Evolutionary conservation across 495 filamentous ascomycete species (phyloP).

Genomic region (Amphirosellinia nigrospora): DNA sequence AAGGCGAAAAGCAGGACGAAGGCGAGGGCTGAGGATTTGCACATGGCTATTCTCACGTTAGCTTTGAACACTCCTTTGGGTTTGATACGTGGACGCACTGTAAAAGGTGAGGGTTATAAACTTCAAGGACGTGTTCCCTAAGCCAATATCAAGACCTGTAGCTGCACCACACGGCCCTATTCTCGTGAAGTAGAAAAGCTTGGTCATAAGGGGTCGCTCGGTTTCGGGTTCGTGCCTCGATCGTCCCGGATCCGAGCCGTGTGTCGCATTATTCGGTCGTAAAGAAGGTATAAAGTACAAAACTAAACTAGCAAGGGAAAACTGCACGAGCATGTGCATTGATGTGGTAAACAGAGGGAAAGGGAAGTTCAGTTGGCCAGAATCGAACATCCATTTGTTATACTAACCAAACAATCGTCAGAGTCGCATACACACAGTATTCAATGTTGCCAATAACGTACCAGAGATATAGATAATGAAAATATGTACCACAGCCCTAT

Average conservation of each 20-base stretch:
- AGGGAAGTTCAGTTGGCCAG: slow-evolving; percentile 83
- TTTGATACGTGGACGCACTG: slow-evolving; percentile 61
- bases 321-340: slow-evolving; percentile 96
- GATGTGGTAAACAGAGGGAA: slow-evolving; percentile 97
- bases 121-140: slow-evolving; percentile 94
- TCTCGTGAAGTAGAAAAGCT: slow-evolving; percentile 87
- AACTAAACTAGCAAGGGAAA: slow-evolving; percentile 77
- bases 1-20: slow-evolving; percentile 98
- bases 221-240: slow-evolving; percentile 61
- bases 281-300: slow-evolving; percentile 84
- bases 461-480: slow-evolving; percentile 91
- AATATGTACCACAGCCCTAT: slow-evolving; percentile 95
- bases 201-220: slow-evolving; percentile 83
- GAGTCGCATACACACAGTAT: not conserved
- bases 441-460: slow-evolving; percentile 53
- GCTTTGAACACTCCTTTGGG: not conserved
- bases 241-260: slow-evolving; percentile 54
- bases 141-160: slow-evolving; percentile 93
- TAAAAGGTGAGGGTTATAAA: slow-evolving; percentile 98
- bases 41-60: slow-evolving; percentile 73
- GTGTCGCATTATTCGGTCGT: slow-evolving; percentile 64
- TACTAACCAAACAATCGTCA: slow-evolving; percentile 63
- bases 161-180: slow-evolving; percentile 92
- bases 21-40: slow-evolving; percentile 93
- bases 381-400: slow-evolving; percentile 99